Evolutionary conservation across 345 rosid genomes (phyloP), one percentile per base, ranked within the genome.

Genomic region (Gossypium arboreum): DNA sequence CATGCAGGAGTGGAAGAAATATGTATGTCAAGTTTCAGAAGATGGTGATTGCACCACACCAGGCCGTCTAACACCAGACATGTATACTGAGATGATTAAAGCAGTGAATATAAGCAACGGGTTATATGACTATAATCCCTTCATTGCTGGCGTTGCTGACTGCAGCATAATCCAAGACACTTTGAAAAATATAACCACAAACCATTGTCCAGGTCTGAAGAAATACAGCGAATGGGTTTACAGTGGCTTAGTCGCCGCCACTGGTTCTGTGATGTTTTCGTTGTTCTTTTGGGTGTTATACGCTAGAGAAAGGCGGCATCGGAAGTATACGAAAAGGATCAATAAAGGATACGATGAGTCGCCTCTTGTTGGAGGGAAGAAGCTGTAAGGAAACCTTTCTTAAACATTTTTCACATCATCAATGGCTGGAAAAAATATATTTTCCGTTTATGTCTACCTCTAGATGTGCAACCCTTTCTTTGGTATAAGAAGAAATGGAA

Each of bases 1-100:
- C 51, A 34, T 74, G 13, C 79, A 91, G 94, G 85, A 72, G 12
- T 87, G 89, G 88, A 87, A 81, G 80, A 84, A 77, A 0, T 80
- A 73, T 66, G 44, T 79, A 2, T 92, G 95, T 52, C 74, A 87
- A 66, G 87, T 78, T 67, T 80, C 87, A 34, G 73, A 71, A 54
- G 71, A 75, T 41, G 91, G 85, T 11, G 24, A 74, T 25, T 87
- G 91, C 52, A 74, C 64, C 3, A 80, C 85, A 1, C 41, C 69
- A 2, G 91, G 91, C 9, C 82, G 91, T 24, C 9, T 85, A 75
- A 87, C 86, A 16, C 86, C 85, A 0, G 25, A 2, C 6, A 22
- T 78, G 47, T 81, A 84, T 58, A 68, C 24, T 50, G 80, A 84
- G 63, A 81, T 87, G 83, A 71, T 3, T 34, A 60, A 77, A 16